Evolutionary conservation across 192 early-diverging fungal genomes (phyloP).

Genomic region (Globomyces pollinis-pini): DNA sequence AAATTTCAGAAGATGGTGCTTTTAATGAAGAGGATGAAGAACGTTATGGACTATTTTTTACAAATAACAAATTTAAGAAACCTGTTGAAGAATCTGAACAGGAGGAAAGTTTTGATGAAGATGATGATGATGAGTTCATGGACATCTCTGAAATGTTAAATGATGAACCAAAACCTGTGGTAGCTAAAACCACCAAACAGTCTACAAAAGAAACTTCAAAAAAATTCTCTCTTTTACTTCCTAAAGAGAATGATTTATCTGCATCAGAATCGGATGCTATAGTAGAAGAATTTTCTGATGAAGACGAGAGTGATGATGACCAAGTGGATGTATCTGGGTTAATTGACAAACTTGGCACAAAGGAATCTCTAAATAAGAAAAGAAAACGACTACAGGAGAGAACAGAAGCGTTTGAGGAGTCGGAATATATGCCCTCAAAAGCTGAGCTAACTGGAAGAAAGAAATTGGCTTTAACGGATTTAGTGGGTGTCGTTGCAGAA

Average conservation of each 20-base stretch:
- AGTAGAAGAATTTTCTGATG: conserved; percentile 13
- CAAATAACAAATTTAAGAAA: conserved; percentile 20
- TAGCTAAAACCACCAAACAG: not conserved
- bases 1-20: conserved; percentile 86
- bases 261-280: conserved; percentile 11
- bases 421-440: conserved; percentile 58
- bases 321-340: conserved; percentile 17
- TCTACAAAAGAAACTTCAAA: not conserved
- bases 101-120: conserved; percentile 21
- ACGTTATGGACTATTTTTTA: conserved; percentile 66
- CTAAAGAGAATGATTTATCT: conserved; percentile 7
- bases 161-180: not conserved
- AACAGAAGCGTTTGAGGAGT: conserved; percentile 66
- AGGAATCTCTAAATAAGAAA: conserved; percentile 39
- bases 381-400: conserved; percentile 44
- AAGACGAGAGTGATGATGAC: conserved; percentile 17
- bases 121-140: conserved; percentile 43
- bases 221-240: not conserved
- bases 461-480: conserved; percentile 66
- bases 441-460: conserved; percentile 16
- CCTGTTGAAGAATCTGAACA: conserved; percentile 33
- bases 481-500: conserved; percentile 62
- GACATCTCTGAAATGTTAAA: conserved; percentile 37
- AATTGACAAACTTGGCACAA: conserved; percentile 57
- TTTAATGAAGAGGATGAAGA: conserved; percentile 82